Evolutionary conservation across 2,329 filamentous ascomycete species (phyloP), one percentile per base, ranked within the genome.

Genomic region (Curvularia verruculosa): DNA sequence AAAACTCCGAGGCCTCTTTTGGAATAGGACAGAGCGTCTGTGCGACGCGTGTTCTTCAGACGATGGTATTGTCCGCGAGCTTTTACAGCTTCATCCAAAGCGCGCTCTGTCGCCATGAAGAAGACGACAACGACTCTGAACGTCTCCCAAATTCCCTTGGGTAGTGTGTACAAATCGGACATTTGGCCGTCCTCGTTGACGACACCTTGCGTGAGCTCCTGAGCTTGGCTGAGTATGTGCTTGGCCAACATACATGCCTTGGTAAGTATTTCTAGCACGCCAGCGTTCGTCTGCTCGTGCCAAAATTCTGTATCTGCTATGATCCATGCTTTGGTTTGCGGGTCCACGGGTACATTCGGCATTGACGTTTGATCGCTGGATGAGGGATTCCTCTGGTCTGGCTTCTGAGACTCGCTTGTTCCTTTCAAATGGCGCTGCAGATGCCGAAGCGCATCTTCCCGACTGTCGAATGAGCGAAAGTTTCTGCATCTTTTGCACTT

Each of bases 191-290:
- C 55, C 26, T 66, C 64, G 23, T 68, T 63, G n/a, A 53, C 52
- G 5, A 75, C 71, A 1, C 73, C 72, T 12, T 71, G 54, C 0
- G 57, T 58, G 15, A 75, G 62, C 43, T 73, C 66, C 15, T 54
- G 52, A 1, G 63, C 56, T 51, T 65, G 55, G 4, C 49, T 9
- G 3, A 64, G 43, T 7, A 74, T 46, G 0, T 36, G 36, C 9
- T 49, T 52, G 15, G 64, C 59, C 26, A 45, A 48, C 3, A 63
- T 31, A 26, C 51, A 60, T 4, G 58, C 64, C 29, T 61, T 43
- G 2, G 55, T 61, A 3, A 75, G 54, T 18, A 71, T 61, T 6
- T 31, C 46, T 2, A 67, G 19, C 24, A 40, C 49, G 0, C 58
- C 62, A 2, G 58, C 56, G 31, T 69, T 68, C 6, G 48, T 63